Conservation (phyloP, 75 land plant genomes). For the Picea sitchensis region DNA sequence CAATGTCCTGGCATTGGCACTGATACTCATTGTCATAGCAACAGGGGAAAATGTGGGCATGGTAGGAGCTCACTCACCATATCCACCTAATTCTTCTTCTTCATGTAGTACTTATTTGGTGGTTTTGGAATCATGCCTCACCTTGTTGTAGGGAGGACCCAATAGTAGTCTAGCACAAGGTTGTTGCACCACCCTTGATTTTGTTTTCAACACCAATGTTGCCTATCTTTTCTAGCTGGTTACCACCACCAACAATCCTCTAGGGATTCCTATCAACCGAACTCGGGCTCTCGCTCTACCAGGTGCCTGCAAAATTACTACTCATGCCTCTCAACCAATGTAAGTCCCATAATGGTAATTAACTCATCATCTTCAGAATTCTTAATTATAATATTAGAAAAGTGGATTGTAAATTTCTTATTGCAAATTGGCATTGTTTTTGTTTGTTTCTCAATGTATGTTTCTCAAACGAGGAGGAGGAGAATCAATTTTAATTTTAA, state of each 20-base stretch:
- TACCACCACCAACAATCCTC: background rate
- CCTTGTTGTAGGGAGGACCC: slow-evolving; percentile 46
- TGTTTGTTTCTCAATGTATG: no score
- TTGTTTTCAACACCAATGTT: slow-evolving; percentile 4
- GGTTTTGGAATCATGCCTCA: slow-evolving; percentile 44
- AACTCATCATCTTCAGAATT: no score
- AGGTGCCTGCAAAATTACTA: slow-evolving; percentile 38
- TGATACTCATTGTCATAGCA: background rate
- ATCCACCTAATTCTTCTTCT: no score
- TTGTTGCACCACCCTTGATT: slow-evolving; percentile 1
- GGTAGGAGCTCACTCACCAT: slow-evolving; percentile 7
- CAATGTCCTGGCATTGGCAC: no score
- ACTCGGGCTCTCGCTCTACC: slow-evolving; percentile 42
- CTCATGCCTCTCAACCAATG: slow-evolving; percentile 40
- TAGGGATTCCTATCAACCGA: slow-evolving; percentile 34
- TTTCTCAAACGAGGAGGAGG: no score
- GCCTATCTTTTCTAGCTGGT: slow-evolving; percentile 8
- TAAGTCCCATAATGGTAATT: background rate
- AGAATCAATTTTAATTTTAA: no score
- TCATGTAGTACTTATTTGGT: slow-evolving; percentile 22
- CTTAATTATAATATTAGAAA: no score
- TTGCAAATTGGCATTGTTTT: no score
- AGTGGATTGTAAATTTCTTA: no score
- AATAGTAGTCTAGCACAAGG: no score
- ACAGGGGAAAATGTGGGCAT: background rate